These are phyloP conservation scores for Penicillium robsamsonii DNA, from an alignment of 495 filamentous ascomycete genomes.

Conservation along the genomic window DNA sequence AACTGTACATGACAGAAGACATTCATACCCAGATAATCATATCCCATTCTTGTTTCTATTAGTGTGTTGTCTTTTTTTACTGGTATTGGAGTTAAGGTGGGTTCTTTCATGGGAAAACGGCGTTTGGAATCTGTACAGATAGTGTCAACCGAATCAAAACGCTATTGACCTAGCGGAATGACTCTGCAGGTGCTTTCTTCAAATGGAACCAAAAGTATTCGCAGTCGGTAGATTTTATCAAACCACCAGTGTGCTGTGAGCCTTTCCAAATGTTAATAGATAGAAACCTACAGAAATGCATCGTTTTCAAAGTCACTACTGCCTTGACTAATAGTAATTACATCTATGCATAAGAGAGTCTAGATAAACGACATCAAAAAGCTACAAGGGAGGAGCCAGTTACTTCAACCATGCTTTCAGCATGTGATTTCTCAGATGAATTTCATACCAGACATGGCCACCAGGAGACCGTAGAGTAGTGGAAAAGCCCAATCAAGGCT, in stretches of 20 bases:
- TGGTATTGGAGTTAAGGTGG: slow-evolving; percentile 18
- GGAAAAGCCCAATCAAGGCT: slow-evolving; percentile 11
- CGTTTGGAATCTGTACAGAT: slow-evolving; percentile 13
- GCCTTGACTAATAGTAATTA: background rate
- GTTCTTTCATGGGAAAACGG: slow-evolving; percentile 1
- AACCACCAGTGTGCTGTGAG: background rate
- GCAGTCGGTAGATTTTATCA: background rate
- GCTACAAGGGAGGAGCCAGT: background rate
- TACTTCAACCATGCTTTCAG: slow-evolving; percentile 7
- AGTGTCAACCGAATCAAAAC: background rate
- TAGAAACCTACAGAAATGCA: background rate
- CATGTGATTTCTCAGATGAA: slow-evolving; percentile 2
- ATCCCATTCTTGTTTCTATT: slow-evolving; percentile 11
- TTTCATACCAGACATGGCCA: slow-evolving; percentile 1
- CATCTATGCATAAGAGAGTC: background rate
- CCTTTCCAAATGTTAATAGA: background rate
- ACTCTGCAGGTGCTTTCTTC: background rate
- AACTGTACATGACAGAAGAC: slow-evolving; percentile 10
- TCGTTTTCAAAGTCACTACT: background rate
- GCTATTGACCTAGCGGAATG: background rate
- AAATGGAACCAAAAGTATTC: background rate
- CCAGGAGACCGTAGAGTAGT: slow-evolving; percentile 9
- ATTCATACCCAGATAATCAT: slow-evolving; percentile 2
- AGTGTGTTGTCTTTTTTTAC: slow-evolving; percentile 8
- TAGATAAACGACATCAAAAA: background rate